A percentile compares a stretch with the other conserved stretches of the same genome.
Evolutionary conservation across 2,329 filamentous ascomycete genomes (phyloP).

Genomic region (Botrytis paeoniae): DNA sequence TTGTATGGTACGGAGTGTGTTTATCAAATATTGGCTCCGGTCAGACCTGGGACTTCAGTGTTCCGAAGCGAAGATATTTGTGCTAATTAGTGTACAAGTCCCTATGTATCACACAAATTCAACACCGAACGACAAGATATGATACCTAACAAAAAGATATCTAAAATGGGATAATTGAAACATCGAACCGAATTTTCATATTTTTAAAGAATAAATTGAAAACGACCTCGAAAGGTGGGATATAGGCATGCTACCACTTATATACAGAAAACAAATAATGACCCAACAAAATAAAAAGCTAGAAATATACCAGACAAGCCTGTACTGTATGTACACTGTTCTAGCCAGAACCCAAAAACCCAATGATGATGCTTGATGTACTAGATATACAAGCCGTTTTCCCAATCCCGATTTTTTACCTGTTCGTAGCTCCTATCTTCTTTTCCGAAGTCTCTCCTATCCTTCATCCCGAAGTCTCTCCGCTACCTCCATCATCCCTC

Average conservation of each 20-base stretch:
- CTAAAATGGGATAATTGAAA: not conserved
- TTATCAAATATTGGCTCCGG: not conserved
- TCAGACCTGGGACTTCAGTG: not conserved
- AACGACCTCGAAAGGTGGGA: not conserved
- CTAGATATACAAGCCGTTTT: not conserved
- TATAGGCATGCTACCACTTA: not conserved
- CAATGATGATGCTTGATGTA: not conserved
- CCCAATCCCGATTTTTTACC: not conserved
- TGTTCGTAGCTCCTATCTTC: not conserved
- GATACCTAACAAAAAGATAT: not conserved
- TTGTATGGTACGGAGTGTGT: not conserved
- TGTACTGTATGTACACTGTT: not conserved
- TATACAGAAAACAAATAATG: not conserved
- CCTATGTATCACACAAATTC: not conserved
- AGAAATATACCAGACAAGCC: not conserved
- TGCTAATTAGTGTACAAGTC: not conserved
- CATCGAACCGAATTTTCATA: too few relatives aligned
- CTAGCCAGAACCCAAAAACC: not conserved
- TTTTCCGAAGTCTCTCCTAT: not conserved
- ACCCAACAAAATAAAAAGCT: not conserved
- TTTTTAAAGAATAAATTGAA: not conserved
- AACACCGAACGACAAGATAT: not conserved
- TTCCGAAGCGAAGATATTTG: not conserved
- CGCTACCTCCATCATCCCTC: not conserved
- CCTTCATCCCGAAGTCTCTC: not conserved